Percentiles rank a stretch among this genome's conserved stretches.
Conservation (phyloP, 73 alveolate species). For the Urostyla sp. region DNA sequence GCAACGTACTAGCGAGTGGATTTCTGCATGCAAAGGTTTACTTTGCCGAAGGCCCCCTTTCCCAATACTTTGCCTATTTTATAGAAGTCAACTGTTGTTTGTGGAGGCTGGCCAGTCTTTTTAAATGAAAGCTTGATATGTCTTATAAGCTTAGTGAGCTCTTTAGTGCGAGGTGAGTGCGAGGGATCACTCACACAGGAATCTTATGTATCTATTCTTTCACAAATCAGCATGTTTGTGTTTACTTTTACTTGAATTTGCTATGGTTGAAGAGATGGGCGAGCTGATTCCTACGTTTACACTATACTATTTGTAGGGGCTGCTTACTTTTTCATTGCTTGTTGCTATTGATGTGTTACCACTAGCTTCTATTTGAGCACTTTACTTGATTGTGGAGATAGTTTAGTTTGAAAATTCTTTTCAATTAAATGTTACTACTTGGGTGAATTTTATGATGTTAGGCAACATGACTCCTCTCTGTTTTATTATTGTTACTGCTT, state of each 20-base stretch:
- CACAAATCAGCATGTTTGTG: background rate
- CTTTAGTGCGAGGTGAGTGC: constrained; percentile 55
- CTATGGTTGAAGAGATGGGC: background rate
- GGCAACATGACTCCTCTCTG: too few relatives aligned
- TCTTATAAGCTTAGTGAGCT: constrained; percentile 19
- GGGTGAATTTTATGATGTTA: too few relatives aligned
- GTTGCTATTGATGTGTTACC: background rate
- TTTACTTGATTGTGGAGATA: background rate
- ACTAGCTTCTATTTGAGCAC: background rate
- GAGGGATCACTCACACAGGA: background rate
- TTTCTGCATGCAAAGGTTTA: constrained; percentile 82
- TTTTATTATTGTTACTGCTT: too few relatives aligned
- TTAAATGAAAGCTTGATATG: constrained; percentile 47
- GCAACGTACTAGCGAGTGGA: constrained; percentile 87
- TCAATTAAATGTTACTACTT: background rate
- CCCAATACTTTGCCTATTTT: constrained; percentile 84
- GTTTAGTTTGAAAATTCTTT: background rate
- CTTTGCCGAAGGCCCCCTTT: constrained; percentile 94
- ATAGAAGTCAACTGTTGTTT: constrained; percentile 67
- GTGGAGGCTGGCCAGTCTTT: constrained; percentile 52
- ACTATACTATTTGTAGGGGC: constrained; percentile 21
- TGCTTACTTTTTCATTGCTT: background rate
- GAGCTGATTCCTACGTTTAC: constrained; percentile 19
- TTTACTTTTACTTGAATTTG: background rate
- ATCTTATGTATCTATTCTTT: constrained; percentile 22